phyloP scores from a whole-genome alignment of 2,329 filamentous ascomycete genomes.

The Ilyonectria sp. region DNA sequence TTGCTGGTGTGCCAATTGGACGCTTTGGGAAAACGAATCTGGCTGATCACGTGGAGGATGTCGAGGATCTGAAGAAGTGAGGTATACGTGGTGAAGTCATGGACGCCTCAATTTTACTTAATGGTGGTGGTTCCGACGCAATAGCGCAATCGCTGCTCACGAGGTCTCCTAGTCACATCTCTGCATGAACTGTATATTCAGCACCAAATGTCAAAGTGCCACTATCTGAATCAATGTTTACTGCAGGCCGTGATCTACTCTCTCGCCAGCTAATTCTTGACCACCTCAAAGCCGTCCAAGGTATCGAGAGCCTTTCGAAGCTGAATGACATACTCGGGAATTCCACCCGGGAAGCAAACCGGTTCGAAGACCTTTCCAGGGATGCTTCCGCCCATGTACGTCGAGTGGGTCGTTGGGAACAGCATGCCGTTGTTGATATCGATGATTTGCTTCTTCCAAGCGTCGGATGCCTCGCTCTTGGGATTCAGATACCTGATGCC shows the following conservation, averaged over 20 bases:
- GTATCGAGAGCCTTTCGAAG: slow-evolving; percentile 40
- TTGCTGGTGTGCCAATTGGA: background rate
- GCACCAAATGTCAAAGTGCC: no score
- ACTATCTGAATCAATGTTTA: background rate
- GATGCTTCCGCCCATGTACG: slow-evolving; percentile 70
- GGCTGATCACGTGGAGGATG: background rate
- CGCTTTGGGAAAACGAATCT: background rate
- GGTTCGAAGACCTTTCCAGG: slow-evolving; percentile 69
- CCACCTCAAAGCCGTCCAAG: slow-evolving; percentile 40
- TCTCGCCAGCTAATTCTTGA: slow-evolving; percentile 27
- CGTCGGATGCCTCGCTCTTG: slow-evolving; percentile 58
- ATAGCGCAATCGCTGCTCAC: background rate
- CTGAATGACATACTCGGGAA: slow-evolving; percentile 53
- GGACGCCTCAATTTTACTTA: no score
- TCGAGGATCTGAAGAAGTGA: background rate
- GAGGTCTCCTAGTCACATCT: background rate
- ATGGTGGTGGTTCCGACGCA: background rate
- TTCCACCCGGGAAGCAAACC: slow-evolving; percentile 62
- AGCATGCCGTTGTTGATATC: slow-evolving; percentile 62
- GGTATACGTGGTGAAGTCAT: no score
- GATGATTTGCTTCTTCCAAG: slow-evolving; percentile 66
- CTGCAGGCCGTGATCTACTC: background rate
- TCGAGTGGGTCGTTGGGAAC: slow-evolving; percentile 64
- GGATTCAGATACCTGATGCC: slow-evolving; percentile 67
- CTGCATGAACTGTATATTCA: background rate